phyloP scores from a whole-genome alignment of 2,329 filamentous ascomycete species.

The Moelleriella libera region DNA sequence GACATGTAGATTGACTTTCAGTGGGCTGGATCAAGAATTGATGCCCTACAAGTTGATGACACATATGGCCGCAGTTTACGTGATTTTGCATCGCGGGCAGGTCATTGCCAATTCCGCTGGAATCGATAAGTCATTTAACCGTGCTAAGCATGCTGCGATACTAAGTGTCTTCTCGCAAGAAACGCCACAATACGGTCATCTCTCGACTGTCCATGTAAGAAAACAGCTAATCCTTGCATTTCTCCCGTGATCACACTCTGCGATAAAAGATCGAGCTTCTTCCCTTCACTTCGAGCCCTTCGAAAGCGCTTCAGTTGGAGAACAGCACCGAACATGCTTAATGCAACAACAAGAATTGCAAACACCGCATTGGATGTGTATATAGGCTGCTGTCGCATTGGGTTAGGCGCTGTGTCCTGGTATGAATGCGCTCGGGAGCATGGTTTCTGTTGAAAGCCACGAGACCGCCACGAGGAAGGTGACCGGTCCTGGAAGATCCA shows the following conservation, averaged over 20 bases:
- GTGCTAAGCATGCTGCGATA: conserved; percentile 1
- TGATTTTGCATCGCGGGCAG: too few relatives aligned
- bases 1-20: too few relatives aligned
- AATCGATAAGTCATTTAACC: neutral
- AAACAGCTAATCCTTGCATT: neutral
- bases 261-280: neutral
- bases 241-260: conserved; percentile 3
- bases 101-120: too few relatives aligned
- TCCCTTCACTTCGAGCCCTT: conserved; percentile 17
- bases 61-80: too few relatives aligned
- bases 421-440: neutral
- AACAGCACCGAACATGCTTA: conserved; percentile 4
- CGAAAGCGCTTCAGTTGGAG: conserved; percentile 1
- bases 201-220: conserved; percentile 4
- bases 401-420: neutral
- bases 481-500: conserved; percentile 1
- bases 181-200: conserved; percentile 8
- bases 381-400: neutral
- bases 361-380: conserved; percentile 5
- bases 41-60: too few relatives aligned
- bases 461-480: too few relatives aligned
- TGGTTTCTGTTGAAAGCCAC: too few relatives aligned
- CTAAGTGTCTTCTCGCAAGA: conserved; percentile 2
- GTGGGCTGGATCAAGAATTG: too few relatives aligned
- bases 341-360: conserved; percentile 4